phyloP scores from a whole-genome alignment of 768 basidiomycete genomes.

The Nidularia pulvinata region DNA sequence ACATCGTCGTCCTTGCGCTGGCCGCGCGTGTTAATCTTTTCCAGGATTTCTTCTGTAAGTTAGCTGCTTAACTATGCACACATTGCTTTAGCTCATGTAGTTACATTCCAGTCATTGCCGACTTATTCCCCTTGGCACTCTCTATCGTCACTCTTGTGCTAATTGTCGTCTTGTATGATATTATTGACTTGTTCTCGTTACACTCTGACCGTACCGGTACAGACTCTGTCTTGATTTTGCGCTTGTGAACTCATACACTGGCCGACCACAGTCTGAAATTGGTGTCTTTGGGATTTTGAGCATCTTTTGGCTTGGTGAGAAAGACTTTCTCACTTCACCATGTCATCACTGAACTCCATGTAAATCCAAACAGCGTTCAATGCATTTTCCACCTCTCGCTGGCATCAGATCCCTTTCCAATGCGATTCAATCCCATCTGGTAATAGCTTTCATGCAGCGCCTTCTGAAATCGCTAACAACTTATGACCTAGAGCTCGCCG shows the following conservation, averaged over 20 bases:
- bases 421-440: constrained; percentile 49
- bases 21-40: constrained; percentile 53
- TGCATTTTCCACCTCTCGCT: constrained; percentile 60
- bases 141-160: constrained; percentile 49
- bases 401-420: constrained; percentile 43
- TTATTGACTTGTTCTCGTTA: not conserved
- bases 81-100: not conserved
- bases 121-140: constrained; percentile 60
- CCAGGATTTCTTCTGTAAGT: constrained; percentile 62
- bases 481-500: constrained; percentile 30
- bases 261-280: constrained; percentile 46
- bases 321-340: not conserved
- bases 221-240: constrained; percentile 45
- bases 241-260: constrained; percentile 37
- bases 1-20: constrained; percentile 51
- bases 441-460: constrained; percentile 14
- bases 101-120: constrained; percentile 44
- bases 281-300: constrained; percentile 41
- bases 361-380: constrained; percentile 42
- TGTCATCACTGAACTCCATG: not conserved
- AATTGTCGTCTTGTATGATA: constrained; percentile 38
- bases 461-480: not conserved
- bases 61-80: not conserved
- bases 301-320: constrained; percentile 56
- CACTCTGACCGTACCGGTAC: not conserved